A percentile compares a stretch with the other conserved stretches of the same genome.
Evolutionary conservation across 192 early-diverging fungal species (phyloP).

Genomic region (Phlyctochytrium arcticum): DNA sequence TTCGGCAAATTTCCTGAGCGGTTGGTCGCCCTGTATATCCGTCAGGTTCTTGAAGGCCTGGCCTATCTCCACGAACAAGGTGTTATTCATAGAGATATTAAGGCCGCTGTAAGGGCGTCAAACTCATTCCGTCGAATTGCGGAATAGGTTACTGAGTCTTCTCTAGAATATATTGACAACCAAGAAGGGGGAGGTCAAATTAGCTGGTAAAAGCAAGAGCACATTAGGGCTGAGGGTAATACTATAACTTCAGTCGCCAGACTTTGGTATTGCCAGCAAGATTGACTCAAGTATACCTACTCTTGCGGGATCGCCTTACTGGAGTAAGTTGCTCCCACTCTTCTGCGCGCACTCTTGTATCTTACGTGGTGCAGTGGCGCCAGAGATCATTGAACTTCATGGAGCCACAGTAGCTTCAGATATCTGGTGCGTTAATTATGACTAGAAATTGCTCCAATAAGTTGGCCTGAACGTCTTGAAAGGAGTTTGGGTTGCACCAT

Average conservation of each 20-base stretch:
- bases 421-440: slow-evolving; percentile 58
- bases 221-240: too few species aligned
- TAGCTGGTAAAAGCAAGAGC: slow-evolving; percentile 37
- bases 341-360: neutral
- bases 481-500: slow-evolving; percentile 89
- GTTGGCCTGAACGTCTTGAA: neutral
- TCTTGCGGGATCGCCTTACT: slow-evolving; percentile 44
- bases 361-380: slow-evolving; percentile 30
- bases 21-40: slow-evolving; percentile 77
- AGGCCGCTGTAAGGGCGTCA: slow-evolving; percentile 57
- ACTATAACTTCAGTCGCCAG: too few species aligned
- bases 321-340: slow-evolving; percentile 26
- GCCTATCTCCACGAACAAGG: slow-evolving; percentile 84
- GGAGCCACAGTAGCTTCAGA: slow-evolving; percentile 87
- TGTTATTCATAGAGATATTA: slow-evolving; percentile 89
- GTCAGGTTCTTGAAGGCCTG: slow-evolving; percentile 86
- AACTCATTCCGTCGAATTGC: too few species aligned
- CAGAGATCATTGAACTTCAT: slow-evolving; percentile 75
- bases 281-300: slow-evolving; percentile 43
- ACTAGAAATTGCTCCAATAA: neutral
- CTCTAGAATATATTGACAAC: slow-evolving; percentile 84
- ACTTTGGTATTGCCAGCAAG: slow-evolving; percentile 94
- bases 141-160: too few species aligned
- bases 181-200: slow-evolving; percentile 92
- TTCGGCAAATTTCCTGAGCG: slow-evolving; percentile 92